Evolutionary conservation across 306 rosid species (phyloP).

Genomic region (Macrotyloma uniflorum): DNA sequence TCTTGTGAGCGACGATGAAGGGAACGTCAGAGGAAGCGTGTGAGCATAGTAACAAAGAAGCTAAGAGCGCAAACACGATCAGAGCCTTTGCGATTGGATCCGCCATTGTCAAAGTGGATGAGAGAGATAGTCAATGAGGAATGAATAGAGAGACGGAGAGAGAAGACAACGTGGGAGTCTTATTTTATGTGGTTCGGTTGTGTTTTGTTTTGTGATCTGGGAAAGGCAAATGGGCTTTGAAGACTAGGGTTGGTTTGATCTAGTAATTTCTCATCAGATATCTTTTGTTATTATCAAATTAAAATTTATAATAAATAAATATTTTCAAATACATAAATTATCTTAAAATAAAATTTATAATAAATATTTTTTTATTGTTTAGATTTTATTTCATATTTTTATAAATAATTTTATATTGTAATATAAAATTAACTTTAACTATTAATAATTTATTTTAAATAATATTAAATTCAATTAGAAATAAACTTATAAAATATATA

Average conservation of each 20-base stretch:
- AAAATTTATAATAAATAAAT: no score
- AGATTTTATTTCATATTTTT: no score
- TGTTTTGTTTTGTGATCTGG: not conserved
- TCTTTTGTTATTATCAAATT: no score
- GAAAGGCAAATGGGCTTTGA: not conserved
- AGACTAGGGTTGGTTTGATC: constrained; percentile 38
- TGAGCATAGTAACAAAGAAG: constrained; percentile 50
- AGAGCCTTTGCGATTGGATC: constrained; percentile 47
- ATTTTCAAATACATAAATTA: no score
- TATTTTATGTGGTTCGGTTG: constrained; percentile 28
- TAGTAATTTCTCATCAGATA: no score
- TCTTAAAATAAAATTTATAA: no score
- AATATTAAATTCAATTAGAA: no score
- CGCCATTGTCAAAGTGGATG: constrained; percentile 54
- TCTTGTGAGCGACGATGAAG: constrained; percentile 93
- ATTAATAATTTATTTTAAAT: no score
- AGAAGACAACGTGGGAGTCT: constrained; percentile 25
- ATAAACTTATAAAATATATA: no score
- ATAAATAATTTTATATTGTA: no score
- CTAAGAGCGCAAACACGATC: constrained; percentile 41
- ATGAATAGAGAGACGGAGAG: not conserved
- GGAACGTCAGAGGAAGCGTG: constrained; percentile 81
- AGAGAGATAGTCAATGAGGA: constrained; percentile 32
- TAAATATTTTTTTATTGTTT: no score
- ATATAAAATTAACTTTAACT: no score